Percentiles rank a stretch among this genome's conserved stretches.
Evolutionary conservation across 176 grass and related monocot species (phyloP).

Genomic region (Cymbopogon citratus): DNA sequence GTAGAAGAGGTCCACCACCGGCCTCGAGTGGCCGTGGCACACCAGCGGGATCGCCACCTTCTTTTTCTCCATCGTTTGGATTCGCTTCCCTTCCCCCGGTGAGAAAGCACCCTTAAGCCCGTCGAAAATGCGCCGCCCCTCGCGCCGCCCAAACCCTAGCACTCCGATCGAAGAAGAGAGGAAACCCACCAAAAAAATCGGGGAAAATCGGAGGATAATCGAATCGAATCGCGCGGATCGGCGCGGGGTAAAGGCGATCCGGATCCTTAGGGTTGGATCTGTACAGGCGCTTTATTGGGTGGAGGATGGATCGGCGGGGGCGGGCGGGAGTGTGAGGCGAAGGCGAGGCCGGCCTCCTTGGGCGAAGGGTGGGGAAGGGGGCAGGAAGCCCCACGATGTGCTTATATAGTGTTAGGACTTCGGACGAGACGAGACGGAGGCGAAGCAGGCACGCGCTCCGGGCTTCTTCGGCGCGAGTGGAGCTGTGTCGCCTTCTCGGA

Average conservation of each 20-base stretch:
- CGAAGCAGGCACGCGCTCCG: background rate
- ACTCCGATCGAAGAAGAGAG: background rate
- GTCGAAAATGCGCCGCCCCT: conserved; percentile 17
- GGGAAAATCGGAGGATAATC: background rate
- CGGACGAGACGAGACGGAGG: background rate
- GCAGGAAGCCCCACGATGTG: background rate
- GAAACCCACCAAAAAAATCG: conserved; percentile 1
- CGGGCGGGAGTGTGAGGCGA: background rate
- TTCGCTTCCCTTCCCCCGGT: background rate
- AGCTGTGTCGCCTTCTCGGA: background rate
- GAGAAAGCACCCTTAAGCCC: conserved; percentile 25
- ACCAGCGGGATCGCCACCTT: conserved; percentile 79
- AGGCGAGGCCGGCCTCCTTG: background rate
- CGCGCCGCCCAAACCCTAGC: conserved; percentile 47
- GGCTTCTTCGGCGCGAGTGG: background rate
- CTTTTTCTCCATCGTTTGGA: conserved; percentile 79
- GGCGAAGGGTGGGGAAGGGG: background rate
- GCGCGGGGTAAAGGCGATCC: background rate
- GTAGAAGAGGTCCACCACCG: conserved; percentile 94
- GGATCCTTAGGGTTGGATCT: conserved; percentile 37
- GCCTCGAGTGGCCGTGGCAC: conserved; percentile 97
- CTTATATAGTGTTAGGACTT: conserved; percentile 16
- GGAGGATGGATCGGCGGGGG: background rate
- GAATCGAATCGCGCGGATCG: conserved; percentile 8
- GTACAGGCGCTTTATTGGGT: conserved; percentile 34